Conservation (phyloP, 2,329 filamentous ascomycete species). For the Raffaelea albimanens region DNA sequence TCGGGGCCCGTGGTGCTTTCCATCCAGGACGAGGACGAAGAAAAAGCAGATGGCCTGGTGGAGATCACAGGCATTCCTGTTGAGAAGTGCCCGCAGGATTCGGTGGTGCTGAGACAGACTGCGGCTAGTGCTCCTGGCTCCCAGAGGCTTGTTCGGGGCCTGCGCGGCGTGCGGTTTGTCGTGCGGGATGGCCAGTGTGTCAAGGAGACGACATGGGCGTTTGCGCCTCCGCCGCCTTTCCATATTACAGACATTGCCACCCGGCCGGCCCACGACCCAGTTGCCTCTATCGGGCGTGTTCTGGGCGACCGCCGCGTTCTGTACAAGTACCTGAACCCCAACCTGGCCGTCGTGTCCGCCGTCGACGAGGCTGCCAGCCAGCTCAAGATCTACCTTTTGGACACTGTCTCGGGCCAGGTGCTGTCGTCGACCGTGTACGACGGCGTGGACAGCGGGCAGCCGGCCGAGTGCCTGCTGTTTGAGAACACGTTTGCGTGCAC, state of each 20-base stretch:
- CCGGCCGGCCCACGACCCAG: conserved; percentile 67
- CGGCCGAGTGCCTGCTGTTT: conserved; percentile 68
- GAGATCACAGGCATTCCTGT: conserved; percentile 26
- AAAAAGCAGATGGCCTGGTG: conserved; percentile 8
- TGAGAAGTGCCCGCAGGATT: conserved; percentile 39
- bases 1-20: conserved; percentile 45
- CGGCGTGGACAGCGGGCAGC: conserved; percentile 64
- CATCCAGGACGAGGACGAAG: conserved; percentile 40
- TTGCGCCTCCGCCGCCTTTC: conserved; percentile 56
- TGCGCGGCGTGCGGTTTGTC: conserved; percentile 47
- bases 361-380: conserved; percentile 29
- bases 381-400: conserved; percentile 69
- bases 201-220: conserved; percentile 58
- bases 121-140: no score
- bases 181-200: conserved; percentile 28
- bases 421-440: conserved; percentile 62
- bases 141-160: no score
- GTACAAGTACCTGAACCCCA: conserved; percentile 95
- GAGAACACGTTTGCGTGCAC: conserved; percentile 96
- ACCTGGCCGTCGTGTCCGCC: conserved; percentile 67
- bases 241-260: conserved; percentile 59
- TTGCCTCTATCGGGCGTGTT: conserved; percentile 91
- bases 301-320: conserved; percentile 85
- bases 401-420: conserved; percentile 75
- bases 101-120: conserved; percentile 41